Base-by-base conservation (phyloP, 2,329 filamentous ascomycete genomes). In the Epicoccum nigrum region DNA sequence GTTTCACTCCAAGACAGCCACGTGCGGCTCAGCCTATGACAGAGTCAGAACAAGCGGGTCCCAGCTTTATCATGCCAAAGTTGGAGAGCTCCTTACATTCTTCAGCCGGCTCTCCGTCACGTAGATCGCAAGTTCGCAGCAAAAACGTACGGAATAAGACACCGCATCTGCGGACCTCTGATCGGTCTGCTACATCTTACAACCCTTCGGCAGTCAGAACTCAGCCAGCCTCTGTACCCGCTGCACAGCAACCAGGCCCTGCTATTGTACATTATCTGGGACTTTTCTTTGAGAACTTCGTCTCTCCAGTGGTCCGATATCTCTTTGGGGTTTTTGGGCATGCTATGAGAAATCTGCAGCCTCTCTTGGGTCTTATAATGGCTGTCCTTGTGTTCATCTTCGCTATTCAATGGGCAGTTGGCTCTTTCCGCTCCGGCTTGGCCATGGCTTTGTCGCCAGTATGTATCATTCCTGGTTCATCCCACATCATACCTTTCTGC, bases 391-490 rank as follows among this genome's bases (percentile, higher is more conserved):
- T 65, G 15, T 15, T 68, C 17, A 87, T 87, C 64, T 70, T 89
- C 11, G 76, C 83, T 28, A 76, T 85, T 21, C 84, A 85, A 40
- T 76, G 81, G 16, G 59, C 58, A 4, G 57, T 84, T 40, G 81
- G 86, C 31, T 74, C 89, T 17, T 76, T 82, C 2, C 81, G 83
- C 37, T 87, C 85, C 64, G 81, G 87, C 65, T 70, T 88, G 23
- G 85, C 83, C 13, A 79, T 78, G 39, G 87, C 84, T 2, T 71
- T 92, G 2, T 85, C 86, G 1, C 88, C 89, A 0, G 60, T 92
- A 16, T 92, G 89, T 65, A 80, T 82, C 16, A 74, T 93, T 2
- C 89, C 89, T 0, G 87, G 87, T 25, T 79, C 76, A 2, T 83
- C 83, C 1, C 74, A 83, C 25, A 67, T 91, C 4, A 74, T 91